Base-by-base conservation (phyloP, 1,139 yeast species). In the Pichia inconspicua region DNA sequence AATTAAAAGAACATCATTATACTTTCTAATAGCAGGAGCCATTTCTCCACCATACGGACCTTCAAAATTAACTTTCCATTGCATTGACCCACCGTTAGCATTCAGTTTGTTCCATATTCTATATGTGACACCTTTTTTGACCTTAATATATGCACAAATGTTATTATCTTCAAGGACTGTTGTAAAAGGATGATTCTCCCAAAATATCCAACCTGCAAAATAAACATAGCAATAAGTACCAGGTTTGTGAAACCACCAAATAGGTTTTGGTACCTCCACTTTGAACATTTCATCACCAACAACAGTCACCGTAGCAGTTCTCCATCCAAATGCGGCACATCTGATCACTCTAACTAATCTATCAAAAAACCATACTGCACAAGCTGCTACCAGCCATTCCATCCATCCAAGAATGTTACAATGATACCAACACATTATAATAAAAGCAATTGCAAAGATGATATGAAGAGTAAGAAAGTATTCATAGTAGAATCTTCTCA, bases 11-110 rank as follows among this genome's bases (percentile, higher is more conserved):
- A 73, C 67, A 47, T 73, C 75, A 46, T 78, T 80, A 60, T 75
- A 83, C 48, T 75, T 64, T 25, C 61, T 61, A 22, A 74, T 61
- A 58, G 38, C 44, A 3, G 41, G 15, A 0, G 41, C 37, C 12
- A 40, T 39, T 4, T 40, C 37, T 17, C 49, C 53, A 53, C 87
- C 84, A 58, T 82, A 82, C 0, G 88, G 86, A 0, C 88, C 88
- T 56, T 82, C 88, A 14, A 81, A 61, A 7, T 72, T 63, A 1
- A 78, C 72, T 44, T 59, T 64, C 37, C 53, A 52, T 3, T 46
- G 17, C 46, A 59, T 41, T 0, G 41, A 40, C 14, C 57, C 57
- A 14, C 53, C 55, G 4, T 42, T 43, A 5, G 39, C 34, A 2
- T 28, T 4, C 3, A 57, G 63, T 51, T 68, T 49, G 19, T 55